A percentile compares a stretch with the other conserved stretches of the same genome.
Evolutionary conservation across 805 yeast genomes (phyloP).

Genomic region (Metschnikowia matae): DNA sequence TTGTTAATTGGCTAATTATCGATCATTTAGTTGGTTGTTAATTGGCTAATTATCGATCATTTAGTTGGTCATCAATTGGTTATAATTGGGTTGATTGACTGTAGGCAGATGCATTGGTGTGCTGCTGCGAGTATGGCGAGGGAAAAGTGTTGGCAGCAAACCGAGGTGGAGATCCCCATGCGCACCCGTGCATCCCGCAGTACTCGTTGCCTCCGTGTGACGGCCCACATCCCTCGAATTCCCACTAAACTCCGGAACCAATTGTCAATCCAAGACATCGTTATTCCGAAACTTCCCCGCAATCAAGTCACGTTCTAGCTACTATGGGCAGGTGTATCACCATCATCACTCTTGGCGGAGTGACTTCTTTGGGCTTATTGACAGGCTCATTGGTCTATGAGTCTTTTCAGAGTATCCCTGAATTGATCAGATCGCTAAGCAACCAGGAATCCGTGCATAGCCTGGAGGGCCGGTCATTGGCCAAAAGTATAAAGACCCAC

Average conservation of each 20-base stretch:
- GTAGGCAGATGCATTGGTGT: too few species aligned
- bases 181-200: constrained; percentile 3
- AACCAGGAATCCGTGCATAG: constrained; percentile 14
- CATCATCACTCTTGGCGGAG: constrained; percentile 57
- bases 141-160: too few species aligned
- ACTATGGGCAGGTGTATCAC: constrained; percentile 36
- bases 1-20: too few species aligned
- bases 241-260: not conserved
- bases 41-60: too few species aligned
- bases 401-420: constrained; percentile 29
- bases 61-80: too few species aligned
- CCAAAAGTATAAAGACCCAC: constrained; percentile 19
- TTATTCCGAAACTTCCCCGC: not conserved
- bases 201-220: not conserved
- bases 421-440: constrained; percentile 26
- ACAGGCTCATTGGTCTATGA: constrained; percentile 48
- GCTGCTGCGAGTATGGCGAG: not conserved
- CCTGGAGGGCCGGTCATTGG: constrained; percentile 10
- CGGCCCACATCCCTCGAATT: not conserved
- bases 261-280: not conserved
- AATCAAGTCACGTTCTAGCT: not conserved
- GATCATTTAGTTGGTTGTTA: too few species aligned
- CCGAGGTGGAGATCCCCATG: too few species aligned
- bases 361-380: constrained; percentile 63
- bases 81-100: too few species aligned